Percentiles rank a stretch among this genome's conserved stretches.
Evolutionary conservation across 2,329 filamentous ascomycete species (phyloP).

Genomic region (Alternaria viburni): DNA sequence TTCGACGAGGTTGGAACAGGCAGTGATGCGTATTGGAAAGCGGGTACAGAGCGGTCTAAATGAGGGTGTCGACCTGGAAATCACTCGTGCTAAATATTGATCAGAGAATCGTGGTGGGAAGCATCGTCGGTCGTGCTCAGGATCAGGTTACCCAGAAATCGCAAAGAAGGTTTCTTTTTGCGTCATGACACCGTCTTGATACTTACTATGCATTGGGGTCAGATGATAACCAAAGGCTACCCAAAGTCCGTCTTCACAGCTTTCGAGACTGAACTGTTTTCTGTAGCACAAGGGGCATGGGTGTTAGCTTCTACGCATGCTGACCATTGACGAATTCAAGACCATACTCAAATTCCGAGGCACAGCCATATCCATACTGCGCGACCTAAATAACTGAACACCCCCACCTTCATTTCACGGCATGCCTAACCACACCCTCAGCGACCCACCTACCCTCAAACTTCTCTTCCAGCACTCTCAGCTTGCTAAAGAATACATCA

Average conservation of each 20-base stretch:
- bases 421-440: slow-evolving; percentile 41
- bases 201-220: neutral
- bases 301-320: neutral
- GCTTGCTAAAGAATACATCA: slow-evolving; percentile 63
- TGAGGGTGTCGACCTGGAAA: neutral
- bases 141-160: neutral
- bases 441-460: slow-evolving; percentile 41
- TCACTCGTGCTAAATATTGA: neutral
- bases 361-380: neutral
- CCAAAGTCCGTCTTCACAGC: neutral
- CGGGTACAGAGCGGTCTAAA: neutral
- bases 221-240: neutral
- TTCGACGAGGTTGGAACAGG: neutral
- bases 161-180: too few species aligned
- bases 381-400: neutral
- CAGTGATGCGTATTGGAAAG: neutral
- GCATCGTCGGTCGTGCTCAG: neutral
- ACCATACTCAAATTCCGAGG: neutral
- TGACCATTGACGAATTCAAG: neutral
- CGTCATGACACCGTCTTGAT: neutral
- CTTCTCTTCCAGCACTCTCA: slow-evolving; percentile 52
- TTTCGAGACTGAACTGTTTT: neutral
- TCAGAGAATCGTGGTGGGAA: neutral
- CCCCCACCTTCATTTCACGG: neutral
- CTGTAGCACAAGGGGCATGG: neutral